phyloP scores from a whole-genome alignment of 2,329 filamentous ascomycete species.

The Diaporthe humulicola region DNA sequence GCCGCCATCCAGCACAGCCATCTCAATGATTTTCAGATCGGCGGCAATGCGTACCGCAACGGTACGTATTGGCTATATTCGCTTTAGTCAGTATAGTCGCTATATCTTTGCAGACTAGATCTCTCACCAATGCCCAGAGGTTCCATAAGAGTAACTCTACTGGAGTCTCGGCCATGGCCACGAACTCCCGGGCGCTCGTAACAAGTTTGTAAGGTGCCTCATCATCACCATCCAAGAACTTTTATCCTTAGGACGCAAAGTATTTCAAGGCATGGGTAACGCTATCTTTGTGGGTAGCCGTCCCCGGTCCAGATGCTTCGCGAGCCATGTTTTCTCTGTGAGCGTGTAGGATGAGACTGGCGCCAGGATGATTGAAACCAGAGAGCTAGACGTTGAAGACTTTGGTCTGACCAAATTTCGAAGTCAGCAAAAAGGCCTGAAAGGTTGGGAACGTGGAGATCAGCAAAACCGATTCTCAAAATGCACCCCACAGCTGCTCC shows the following conservation, averaged over 20 bases:
- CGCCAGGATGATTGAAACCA: too few species aligned
- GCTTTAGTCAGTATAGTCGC: background rate
- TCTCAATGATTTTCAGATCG: constrained; percentile 5
- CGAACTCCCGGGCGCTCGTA: background rate
- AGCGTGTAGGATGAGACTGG: background rate
- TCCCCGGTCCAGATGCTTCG: background rate
- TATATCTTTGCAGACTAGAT: background rate
- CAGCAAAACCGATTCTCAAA: too few species aligned
- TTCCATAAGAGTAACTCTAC: background rate
- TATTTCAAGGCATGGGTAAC: background rate
- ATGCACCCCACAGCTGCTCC: too few species aligned
- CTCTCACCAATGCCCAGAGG: background rate
- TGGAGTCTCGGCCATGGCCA: background rate
- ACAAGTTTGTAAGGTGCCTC: background rate
- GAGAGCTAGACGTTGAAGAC: too few species aligned
- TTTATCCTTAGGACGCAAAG: background rate
- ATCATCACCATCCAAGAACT: background rate
- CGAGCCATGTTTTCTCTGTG: background rate
- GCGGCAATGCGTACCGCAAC: constrained; percentile 1
- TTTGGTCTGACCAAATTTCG: too few species aligned
- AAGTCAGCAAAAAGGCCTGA: too few species aligned
- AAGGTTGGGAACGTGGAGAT: too few species aligned
- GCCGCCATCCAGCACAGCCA: background rate
- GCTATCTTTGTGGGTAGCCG: background rate
- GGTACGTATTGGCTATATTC: background rate